Conservation (phyloP, 371 early-diverging fungal species). For the Lichtheimia ramosa region DNA sequence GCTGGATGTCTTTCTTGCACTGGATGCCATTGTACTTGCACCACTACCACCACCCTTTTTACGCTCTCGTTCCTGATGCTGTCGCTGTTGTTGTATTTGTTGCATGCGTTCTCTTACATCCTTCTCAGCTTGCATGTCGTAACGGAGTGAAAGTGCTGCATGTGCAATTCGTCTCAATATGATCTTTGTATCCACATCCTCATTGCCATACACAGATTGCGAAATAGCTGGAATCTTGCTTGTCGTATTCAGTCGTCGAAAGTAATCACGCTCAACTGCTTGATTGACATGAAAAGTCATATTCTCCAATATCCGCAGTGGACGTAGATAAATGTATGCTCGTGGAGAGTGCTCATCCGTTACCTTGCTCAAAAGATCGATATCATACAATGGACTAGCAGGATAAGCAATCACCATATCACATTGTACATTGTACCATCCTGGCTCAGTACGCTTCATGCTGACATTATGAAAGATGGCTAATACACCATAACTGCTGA, state of each 20-base stretch:
- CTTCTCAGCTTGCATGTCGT: background rate
- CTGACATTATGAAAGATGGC: slow-evolving; percentile 42
- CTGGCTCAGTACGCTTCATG: slow-evolving; percentile 22
- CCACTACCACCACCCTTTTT: no score
- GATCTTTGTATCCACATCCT: slow-evolving; percentile 10
- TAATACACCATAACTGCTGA: slow-evolving; percentile 34
- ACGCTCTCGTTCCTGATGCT: no score
- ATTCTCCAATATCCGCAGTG: slow-evolving; percentile 32
- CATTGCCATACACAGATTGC: slow-evolving; percentile 18
- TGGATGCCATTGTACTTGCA: no score
- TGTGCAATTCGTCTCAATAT: slow-evolving; percentile 30
- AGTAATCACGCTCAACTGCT: slow-evolving; percentile 39
- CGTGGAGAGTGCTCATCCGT: slow-evolving; percentile 44
- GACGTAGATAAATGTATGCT: slow-evolving; percentile 41
- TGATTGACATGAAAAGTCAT: slow-evolving; percentile 39
- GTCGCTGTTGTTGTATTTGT: background rate
- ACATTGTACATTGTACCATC: slow-evolving; percentile 30
- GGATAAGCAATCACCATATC: slow-evolving; percentile 45
- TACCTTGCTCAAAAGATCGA: slow-evolving; percentile 38
- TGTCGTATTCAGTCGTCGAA: slow-evolving; percentile 45
- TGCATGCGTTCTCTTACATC: background rate
- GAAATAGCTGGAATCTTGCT: slow-evolving; percentile 32
- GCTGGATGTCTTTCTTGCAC: background rate
- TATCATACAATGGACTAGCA: slow-evolving; percentile 35
- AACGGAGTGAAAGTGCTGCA: slow-evolving; percentile 25